These are phyloP conservation scores for Coniochaeta ligniaria DNA, from an alignment of 2,329 filamentous ascomycete genomes.

Conservation along the genomic window DNA sequence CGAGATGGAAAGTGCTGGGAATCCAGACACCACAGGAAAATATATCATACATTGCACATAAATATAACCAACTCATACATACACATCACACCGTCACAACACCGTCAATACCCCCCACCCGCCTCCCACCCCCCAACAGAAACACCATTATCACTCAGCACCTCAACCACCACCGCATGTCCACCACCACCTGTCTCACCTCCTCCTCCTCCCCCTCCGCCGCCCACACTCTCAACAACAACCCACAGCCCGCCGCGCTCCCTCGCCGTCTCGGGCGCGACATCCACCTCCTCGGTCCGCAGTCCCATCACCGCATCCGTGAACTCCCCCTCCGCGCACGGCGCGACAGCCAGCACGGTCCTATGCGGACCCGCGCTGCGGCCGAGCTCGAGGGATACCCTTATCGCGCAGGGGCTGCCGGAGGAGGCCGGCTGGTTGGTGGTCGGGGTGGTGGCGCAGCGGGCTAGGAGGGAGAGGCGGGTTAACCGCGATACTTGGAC, in stretches of 20 bases:
- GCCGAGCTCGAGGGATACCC: constrained; percentile 66
- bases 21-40: no score
- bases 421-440: no score
- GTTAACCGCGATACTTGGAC: constrained; percentile 45
- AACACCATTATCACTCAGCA: constrained; percentile 24
- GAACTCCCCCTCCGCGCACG: neutral
- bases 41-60: no score
- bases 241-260: constrained; percentile 60
- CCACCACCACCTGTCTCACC: constrained; percentile 43
- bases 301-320: constrained; percentile 23
- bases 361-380: constrained; percentile 58
- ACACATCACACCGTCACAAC: neutral
- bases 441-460: constrained; percentile 8
- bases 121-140: constrained; percentile 30
- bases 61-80: no score
- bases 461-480: constrained; percentile 48
- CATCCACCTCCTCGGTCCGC: constrained; percentile 65
- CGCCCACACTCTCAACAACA: constrained; percentile 69
- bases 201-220: constrained; percentile 24
- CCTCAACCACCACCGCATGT: constrained; percentile 33
- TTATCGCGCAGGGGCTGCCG: constrained; percentile 37
- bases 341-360: constrained; percentile 53
- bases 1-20: no score
- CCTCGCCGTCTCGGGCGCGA: constrained; percentile 54
- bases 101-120: neutral